Evolutionary conservation across 1,284 basidiomycete genomes (phyloP).

Genomic region (Porodaedalea pini): DNA sequence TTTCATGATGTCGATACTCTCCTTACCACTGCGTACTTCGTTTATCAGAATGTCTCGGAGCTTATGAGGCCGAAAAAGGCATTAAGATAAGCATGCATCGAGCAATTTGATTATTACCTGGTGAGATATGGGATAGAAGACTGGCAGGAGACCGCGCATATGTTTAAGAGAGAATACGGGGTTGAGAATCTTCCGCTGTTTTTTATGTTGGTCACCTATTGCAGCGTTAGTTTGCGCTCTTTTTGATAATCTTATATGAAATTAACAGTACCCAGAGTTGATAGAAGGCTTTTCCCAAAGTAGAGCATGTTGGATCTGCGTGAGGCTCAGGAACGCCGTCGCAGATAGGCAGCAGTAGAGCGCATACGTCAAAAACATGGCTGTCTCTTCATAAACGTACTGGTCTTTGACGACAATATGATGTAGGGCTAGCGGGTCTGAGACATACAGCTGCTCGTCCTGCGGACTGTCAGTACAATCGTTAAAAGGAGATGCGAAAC

Average conservation of each 20-base stretch:
- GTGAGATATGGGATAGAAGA: conserved; percentile 29
- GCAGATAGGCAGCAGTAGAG: not conserved
- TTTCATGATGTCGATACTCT: conserved; percentile 31
- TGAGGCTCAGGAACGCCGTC: not conserved
- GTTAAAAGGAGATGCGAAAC: not conserved
- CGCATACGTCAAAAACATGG: conserved; percentile 23
- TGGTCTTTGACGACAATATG: conserved; percentile 33
- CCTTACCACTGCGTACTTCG: conserved; percentile 20
- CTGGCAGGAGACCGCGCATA: conserved; percentile 28
- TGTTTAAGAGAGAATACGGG: conserved; percentile 31
- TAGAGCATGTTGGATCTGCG: conserved; percentile 12
- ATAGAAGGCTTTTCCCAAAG: conserved; percentile 22
- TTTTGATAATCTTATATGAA: not conserved
- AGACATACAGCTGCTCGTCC: conserved; percentile 22
- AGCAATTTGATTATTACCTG: conserved; percentile 21
- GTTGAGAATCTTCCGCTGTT: conserved; percentile 31
- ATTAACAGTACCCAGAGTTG: conserved; percentile 16
- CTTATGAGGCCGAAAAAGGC: conserved; percentile 11
- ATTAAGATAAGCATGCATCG: not conserved
- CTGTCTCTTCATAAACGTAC: conserved; percentile 29
- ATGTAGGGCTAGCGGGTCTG: conserved; percentile 28
- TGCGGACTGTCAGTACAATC: not conserved
- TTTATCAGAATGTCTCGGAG: conserved; percentile 23
- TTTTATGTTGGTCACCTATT: conserved; percentile 27
- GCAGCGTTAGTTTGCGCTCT: not conserved